Evolutionary conservation across 805 yeast genomes (phyloP).

Genomic region (Yarrowia hollandica): DNA sequence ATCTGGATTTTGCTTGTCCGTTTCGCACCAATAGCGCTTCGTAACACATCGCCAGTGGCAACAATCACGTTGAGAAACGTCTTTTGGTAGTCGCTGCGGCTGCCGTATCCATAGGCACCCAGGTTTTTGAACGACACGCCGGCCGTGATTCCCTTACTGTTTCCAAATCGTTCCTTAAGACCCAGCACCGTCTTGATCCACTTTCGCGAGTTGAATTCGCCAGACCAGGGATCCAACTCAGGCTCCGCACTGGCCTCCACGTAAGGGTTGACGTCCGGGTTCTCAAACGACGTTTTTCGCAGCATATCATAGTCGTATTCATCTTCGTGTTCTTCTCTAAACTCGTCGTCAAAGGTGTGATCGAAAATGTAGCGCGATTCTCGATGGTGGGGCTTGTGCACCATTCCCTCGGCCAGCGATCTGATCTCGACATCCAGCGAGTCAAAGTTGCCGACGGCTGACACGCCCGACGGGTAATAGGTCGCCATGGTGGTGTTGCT

Average conservation of each 20-base stretch:
- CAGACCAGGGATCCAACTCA: slow-evolving; percentile 58
- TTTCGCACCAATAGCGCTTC: slow-evolving; percentile 35
- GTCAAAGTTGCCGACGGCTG: slow-evolving; percentile 27
- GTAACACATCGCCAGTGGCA: slow-evolving; percentile 44
- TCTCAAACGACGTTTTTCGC: slow-evolving; percentile 14
- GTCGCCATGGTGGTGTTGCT: slow-evolving; percentile 2
- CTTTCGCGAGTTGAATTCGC: slow-evolving; percentile 54
- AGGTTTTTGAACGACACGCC: slow-evolving; percentile 59
- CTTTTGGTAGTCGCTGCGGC: slow-evolving; percentile 64
- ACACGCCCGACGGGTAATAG: slow-evolving; percentile 18
- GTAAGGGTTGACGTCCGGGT: slow-evolving; percentile 35
- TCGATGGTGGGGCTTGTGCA: slow-evolving; percentile 15
- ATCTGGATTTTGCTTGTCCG: slow-evolving; percentile 41
- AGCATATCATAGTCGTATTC: slow-evolving; percentile 28
- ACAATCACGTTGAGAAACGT: slow-evolving; percentile 51
- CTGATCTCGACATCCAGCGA: slow-evolving; percentile 27
- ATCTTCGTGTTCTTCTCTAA: slow-evolving; percentile 23
- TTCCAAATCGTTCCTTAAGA: slow-evolving; percentile 41
- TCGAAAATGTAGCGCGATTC: slow-evolving; percentile 25
- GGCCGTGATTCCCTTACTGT: slow-evolving; percentile 45
- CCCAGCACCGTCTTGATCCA: slow-evolving; percentile 65
- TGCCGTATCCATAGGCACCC: slow-evolving; percentile 61
- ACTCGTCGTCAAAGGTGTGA: slow-evolving; percentile 24
- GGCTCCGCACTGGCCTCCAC: slow-evolving; percentile 42
- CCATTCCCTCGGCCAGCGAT: slow-evolving; percentile 28